Evolutionary conservation across 371 early-diverging fungal genomes (phyloP), one percentile per base, ranked within the genome.

Genomic region (Capniomyces stellatus): DNA sequence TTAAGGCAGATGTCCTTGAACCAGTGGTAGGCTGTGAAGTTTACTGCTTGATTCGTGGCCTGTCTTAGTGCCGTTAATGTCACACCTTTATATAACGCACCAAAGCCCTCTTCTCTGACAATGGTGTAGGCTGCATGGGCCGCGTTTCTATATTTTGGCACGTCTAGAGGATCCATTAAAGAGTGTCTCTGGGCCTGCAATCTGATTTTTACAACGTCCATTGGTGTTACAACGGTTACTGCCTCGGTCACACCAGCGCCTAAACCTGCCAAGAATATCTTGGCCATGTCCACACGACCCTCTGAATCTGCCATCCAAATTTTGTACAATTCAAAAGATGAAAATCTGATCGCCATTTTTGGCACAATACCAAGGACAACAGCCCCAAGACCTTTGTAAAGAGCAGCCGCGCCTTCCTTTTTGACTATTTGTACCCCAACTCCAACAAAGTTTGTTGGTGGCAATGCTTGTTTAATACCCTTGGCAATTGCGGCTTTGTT

Each of bases 261-360:
- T 51, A 95, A 76, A 61, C 97, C 97, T 50, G 97, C 93, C 50
- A 89, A 55, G 66, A 93, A 89, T 54, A 85, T 82, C 24, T 78
- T 80, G n/a, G 64, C 62, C 15, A 84, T 81, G 58, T 75, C 70
- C 13, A 80, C 81, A 19, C 73, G 71, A 40, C 89, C 89, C 19
- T 73, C 71, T 2, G 69, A 62, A 68, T 83, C 76, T 25, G 87
- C 83, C 66, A 93, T 59, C 60, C 67, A 64, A n/a, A 74, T 69
- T 73, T 96, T 95, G 77, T 89, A 96, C 46, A 75, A 71, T 67
- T 96, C 95, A 64, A 96, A 95, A 52, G 89, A 89, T 18, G 87
- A 83, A 75, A 96, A 96, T 28, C 97, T 82, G 59, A 96, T 96
- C 29, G 96, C 93, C 94, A 94, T 94, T 75, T 96, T 96, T 56